A percentile compares a stretch with the other conserved stretches of the same genome.
These are phyloP conservation scores for Cruciata laevipes DNA, from an alignment of 257 asterid genomes.

Conservation along the genomic window DNA sequence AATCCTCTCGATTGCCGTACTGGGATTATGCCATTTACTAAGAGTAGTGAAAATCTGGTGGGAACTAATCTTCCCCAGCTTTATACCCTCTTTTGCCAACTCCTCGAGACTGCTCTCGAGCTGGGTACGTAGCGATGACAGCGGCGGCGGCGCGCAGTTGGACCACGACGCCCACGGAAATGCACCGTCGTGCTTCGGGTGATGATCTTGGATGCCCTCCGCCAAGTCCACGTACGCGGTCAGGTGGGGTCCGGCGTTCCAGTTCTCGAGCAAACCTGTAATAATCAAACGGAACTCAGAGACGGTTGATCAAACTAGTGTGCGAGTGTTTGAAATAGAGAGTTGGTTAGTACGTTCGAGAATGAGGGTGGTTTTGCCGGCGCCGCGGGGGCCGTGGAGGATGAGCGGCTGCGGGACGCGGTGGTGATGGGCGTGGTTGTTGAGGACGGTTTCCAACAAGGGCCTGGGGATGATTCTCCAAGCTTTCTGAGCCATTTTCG, in stretches of 20 bases:
- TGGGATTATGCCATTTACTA: slow-evolving; percentile 81
- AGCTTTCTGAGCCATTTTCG: slow-evolving; percentile 52
- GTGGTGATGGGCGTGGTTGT: slow-evolving; percentile 86
- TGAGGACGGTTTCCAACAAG: slow-evolving; percentile 72
- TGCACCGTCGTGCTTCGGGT: slow-evolving; percentile 79
- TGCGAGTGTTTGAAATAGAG: neutral
- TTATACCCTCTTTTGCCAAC: slow-evolving; percentile 60
- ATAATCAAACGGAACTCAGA: slow-evolving; percentile 10
- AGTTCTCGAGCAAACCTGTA: slow-evolving; percentile 67
- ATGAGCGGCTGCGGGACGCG: slow-evolving; percentile 92
- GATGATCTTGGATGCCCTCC: slow-evolving; percentile 61
- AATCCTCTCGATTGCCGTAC: slow-evolving; percentile 62
- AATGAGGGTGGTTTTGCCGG: slow-evolving; percentile 93
- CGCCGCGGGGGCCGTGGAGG: slow-evolving; percentile 98
- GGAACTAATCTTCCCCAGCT: slow-evolving; percentile 75
- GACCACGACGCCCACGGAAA: slow-evolving; percentile 93
- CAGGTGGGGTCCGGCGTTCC: slow-evolving; percentile 91
- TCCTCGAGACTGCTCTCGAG: slow-evolving; percentile 77
- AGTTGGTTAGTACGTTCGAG: slow-evolving; percentile 49
- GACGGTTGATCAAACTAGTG: neutral
- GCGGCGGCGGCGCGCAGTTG: slow-evolving; percentile 51
- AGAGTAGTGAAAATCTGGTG: slow-evolving; percentile 72
- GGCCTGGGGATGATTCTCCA: slow-evolving; percentile 93
- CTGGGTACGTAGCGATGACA: slow-evolving; percentile 40
- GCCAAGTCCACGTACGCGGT: slow-evolving; percentile 92